These are phyloP conservation scores for Basipetospora chlamydospora DNA, from an alignment of 2,329 filamentous ascomycete genomes.

Conservation along the genomic window DNA sequence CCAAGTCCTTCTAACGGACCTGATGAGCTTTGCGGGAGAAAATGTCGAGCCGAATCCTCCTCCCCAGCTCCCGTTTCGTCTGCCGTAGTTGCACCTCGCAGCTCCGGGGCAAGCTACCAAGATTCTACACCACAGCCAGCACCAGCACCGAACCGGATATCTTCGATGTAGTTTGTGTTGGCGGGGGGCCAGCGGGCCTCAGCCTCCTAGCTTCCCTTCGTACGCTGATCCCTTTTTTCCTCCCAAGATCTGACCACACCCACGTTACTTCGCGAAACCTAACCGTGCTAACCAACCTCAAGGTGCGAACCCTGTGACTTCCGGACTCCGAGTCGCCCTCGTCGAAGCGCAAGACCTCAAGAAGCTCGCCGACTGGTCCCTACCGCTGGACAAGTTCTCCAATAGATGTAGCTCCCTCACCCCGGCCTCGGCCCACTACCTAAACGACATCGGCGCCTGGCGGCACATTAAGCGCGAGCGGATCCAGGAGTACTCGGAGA, in stretches of 20 bases:
- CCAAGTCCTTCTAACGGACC: not conserved
- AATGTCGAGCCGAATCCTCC: constrained; percentile 12
- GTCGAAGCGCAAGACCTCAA: constrained; percentile 79
- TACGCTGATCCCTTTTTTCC: constrained; percentile 23
- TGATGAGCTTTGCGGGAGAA: constrained; percentile 1
- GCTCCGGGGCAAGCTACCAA: not conserved
- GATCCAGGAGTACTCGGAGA: constrained; percentile 80
- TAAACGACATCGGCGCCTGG: constrained; percentile 79
- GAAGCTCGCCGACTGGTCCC: constrained; percentile 51
- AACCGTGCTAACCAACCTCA: no score
- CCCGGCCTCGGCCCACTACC: constrained; percentile 69
- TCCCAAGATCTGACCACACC: not conserved
- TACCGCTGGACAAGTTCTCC: constrained; percentile 58
- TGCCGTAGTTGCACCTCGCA: constrained; percentile 12
- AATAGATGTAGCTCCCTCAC: constrained; percentile 95
- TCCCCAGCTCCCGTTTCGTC: constrained; percentile 20
- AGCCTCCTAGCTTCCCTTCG: constrained; percentile 66
- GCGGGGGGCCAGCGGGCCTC: constrained; percentile 77
- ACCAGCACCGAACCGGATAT: constrained; percentile 41
- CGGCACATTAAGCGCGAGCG: constrained; percentile 54
- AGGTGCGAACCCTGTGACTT: constrained; percentile 65
- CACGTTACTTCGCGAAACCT: not conserved
- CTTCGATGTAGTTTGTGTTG: constrained; percentile 87
- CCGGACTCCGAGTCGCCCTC: constrained; percentile 68
- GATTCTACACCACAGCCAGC: constrained; percentile 11